A percentile compares a stretch with the other conserved stretches of the same genome.
These are phyloP conservation scores for Excoecaria agallocha DNA, from an alignment of 345 rosid species.

Conservation along the genomic window DNA sequence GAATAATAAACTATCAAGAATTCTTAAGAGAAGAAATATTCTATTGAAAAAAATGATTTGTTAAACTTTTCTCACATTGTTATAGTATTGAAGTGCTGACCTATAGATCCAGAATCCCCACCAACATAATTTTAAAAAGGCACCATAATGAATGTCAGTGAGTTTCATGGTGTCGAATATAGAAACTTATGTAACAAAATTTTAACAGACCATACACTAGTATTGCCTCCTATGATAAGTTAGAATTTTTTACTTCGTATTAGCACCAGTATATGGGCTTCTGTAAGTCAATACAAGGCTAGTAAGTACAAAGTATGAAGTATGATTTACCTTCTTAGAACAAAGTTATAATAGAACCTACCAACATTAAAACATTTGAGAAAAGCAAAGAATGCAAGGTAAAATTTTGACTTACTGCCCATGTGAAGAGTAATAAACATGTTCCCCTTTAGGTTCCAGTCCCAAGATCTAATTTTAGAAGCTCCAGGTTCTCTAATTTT, in stretches of 20 bases:
- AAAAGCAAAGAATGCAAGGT: too few relatives aligned
- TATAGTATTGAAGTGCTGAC: conserved; percentile 76
- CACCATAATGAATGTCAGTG: conserved; percentile 6
- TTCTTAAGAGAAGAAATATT: too few relatives aligned
- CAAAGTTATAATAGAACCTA: too few relatives aligned
- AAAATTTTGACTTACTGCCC: too few relatives aligned
- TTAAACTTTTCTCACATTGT: conserved; percentile 39
- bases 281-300: background rate
- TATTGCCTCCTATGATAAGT: background rate
- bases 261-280: background rate
- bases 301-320: background rate
- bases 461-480: too few relatives aligned
- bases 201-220: background rate
- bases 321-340: conserved; percentile 22
- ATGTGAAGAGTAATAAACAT: too few relatives aligned
- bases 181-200: background rate
- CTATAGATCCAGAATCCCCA: conserved; percentile 78
- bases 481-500: too few relatives aligned
- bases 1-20: too few relatives aligned
- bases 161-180: conserved; percentile 2
- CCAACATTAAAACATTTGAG: too few relatives aligned
- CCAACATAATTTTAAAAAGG: conserved; percentile 78
- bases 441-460: too few relatives aligned
- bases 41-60: background rate
- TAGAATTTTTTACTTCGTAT: background rate